phyloP scores from a whole-genome alignment of 2,329 filamentous ascomycete genomes.

The Passalora sequoiae region DNA sequence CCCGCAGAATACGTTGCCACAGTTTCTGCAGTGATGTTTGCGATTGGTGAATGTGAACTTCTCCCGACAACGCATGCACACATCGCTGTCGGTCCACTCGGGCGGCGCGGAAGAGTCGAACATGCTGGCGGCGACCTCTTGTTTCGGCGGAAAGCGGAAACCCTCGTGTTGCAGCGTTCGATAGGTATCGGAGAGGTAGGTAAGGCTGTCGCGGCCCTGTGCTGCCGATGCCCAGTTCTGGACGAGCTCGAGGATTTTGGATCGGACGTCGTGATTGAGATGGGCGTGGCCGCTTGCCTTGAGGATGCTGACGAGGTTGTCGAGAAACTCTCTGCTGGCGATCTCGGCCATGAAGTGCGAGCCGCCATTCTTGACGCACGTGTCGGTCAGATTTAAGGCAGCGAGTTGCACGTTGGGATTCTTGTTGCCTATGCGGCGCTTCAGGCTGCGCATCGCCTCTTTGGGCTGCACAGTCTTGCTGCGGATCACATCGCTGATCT shows the following conservation, averaged over 20 bases:
- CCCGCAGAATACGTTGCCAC: conserved; percentile 94
- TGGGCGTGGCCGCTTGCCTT: conserved; percentile 70
- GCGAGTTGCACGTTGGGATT: conserved; percentile 96
- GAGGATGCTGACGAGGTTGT: conserved; percentile 85
- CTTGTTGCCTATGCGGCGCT: conserved; percentile 90
- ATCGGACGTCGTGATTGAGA: conserved; percentile 77
- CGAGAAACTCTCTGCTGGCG: conserved; percentile 95
- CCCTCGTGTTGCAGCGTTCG: conserved; percentile 75
- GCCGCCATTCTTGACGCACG: conserved; percentile 97
- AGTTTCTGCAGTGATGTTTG: conserved; percentile 97
- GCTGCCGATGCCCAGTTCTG: conserved; percentile 90
- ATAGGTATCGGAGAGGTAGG: conserved; percentile 87
- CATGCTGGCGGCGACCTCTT: conserved; percentile 91
- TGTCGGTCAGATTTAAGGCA: conserved; percentile 93
- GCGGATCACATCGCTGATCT: conserved; percentile 95
- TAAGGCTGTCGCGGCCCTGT: conserved; percentile 74
- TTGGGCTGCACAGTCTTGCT: conserved; percentile 97
- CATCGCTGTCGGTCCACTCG: conserved; percentile 95
- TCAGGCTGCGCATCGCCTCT: conserved; percentile 95
- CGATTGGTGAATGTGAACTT: conserved; percentile 96
- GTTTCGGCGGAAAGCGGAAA: conserved; percentile 81
- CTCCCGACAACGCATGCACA: conserved; percentile 96
- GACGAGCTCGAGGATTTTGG: conserved; percentile 87
- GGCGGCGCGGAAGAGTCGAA: conserved; percentile 95
- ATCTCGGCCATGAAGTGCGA: conserved; percentile 93